Evolutionary conservation across 257 asterid genomes (phyloP), one percentile per base, ranked within the genome.

Genomic region (Solanum dulcamara): DNA sequence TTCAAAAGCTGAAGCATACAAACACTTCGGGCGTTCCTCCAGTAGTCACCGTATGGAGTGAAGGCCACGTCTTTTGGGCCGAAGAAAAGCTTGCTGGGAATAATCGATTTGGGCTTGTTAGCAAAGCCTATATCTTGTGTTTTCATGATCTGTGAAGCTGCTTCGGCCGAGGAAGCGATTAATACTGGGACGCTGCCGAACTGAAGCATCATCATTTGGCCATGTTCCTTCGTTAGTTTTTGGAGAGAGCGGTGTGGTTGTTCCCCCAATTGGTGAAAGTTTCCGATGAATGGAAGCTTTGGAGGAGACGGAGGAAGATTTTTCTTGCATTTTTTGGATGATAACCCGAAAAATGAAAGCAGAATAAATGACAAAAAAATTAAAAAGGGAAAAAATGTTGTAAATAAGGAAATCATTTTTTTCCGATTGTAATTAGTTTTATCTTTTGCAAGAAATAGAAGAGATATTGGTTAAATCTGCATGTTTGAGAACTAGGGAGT

Each of bases 221-320:
- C 94, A 64, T 88, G 33, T 74, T 90, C 85, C 28, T 55, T n/a
- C 10, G 92, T 88, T 17, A 94, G 67, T 8, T 89, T 62, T 12
- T 85, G 93, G 42, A 93, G 85, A 0, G 94, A 82, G 0, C 87
- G 92, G 84, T 92, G 95, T 55, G 91, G 60, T 7, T 83, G 48
- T 4, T 46, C 5, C 20, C 91, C 85, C 10, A 94, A 12, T 5
- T 92, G 96, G 83, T 91, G 96, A 55, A 94, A 87, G 35, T 94
- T 91, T 83, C 97, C 96, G 7, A 93, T 24, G 37, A 94, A 62
- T 10, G 97, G 97, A 32, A 91, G 81, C 62, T 72, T 87, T 85
- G 86, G 88, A 30, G 94, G 96, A 4, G 96, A 91, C 46, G 94
- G 93, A 20, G 94, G 92, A 67, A 67, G 75, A 67, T 67, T 32